These are phyloP conservation scores for Breviolum minutum DNA, from an alignment of 73 alveolate species.

Conservation along the genomic window DNA sequence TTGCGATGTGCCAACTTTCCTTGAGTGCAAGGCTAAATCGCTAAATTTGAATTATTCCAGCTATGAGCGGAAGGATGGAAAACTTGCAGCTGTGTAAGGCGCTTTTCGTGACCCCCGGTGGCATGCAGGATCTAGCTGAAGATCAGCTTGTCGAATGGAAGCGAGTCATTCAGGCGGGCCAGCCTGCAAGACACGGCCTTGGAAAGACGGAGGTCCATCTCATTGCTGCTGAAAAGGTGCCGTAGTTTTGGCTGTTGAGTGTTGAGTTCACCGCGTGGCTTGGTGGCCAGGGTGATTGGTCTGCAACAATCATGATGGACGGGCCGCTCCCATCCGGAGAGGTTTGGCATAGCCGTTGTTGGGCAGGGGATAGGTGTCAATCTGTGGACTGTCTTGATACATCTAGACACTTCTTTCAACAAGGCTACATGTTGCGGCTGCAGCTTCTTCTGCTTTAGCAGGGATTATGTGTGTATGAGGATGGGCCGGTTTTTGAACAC, in stretches of 20 bases:
- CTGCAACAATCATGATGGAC: slow-evolving; percentile 10
- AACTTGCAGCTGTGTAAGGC: background rate
- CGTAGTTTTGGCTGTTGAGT: background rate
- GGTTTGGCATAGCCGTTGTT: background rate
- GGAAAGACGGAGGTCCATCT: background rate
- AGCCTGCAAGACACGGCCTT: background rate
- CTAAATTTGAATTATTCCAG: background rate
- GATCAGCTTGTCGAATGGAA: slow-evolving; percentile 22
- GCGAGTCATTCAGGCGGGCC: slow-evolving; percentile 10
- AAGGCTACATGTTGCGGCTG: too few relatives aligned
- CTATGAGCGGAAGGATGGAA: background rate
- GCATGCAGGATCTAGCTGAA: slow-evolving; percentile 1
- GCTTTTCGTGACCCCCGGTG: too few relatives aligned
- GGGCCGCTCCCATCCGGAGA: slow-evolving; percentile 12
- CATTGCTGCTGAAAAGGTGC: background rate
- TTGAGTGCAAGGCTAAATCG: background rate
- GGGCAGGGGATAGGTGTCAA: background rate
- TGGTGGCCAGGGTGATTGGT: slow-evolving; percentile 59
- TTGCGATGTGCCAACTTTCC: too few relatives aligned
- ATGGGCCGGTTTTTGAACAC: too few relatives aligned
- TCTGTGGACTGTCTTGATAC: too few relatives aligned
- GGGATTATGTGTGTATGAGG: too few relatives aligned
- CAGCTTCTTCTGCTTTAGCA: too few relatives aligned
- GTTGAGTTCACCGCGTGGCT: background rate
- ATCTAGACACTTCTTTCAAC: too few relatives aligned